A percentile compares a stretch with the other conserved stretches of the same genome.
Conservation (phyloP, 139 green algal species). For the Chlorella sp. region DNA sequence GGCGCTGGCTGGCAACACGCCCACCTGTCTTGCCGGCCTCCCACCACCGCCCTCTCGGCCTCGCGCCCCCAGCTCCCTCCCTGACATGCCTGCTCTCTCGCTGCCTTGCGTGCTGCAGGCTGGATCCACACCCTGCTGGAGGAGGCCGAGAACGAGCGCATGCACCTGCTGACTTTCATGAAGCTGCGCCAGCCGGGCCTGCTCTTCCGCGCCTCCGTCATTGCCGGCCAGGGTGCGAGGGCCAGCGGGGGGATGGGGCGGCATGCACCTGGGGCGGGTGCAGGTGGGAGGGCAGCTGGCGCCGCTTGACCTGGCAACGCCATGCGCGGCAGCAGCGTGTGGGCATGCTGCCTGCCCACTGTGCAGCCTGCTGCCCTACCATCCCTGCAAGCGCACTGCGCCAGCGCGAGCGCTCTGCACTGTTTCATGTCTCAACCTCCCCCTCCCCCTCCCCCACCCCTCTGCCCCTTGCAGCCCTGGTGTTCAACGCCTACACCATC, state of each 20-base stretch:
- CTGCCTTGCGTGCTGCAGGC: constrained; percentile 1
- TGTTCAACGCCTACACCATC: constrained; percentile 91
- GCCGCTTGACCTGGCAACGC: not conserved
- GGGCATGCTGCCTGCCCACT: not conserved
- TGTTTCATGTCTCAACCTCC: not conserved
- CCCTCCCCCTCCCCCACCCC: not conserved
- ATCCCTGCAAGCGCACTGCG: too few relatives aligned
- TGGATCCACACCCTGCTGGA: constrained; percentile 97
- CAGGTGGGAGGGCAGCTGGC: not conserved
- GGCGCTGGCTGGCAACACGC: not conserved
- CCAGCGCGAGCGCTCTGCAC: too few relatives aligned
- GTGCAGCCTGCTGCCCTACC: not conserved
- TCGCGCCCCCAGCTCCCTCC: not conserved
- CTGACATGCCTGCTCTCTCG: not conserved
- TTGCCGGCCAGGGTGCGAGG: constrained; percentile 66
- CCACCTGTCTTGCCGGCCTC: not conserved
- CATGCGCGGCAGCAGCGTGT: not conserved
- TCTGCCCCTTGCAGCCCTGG: constrained; percentile 69
- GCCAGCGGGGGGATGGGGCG: too few relatives aligned
- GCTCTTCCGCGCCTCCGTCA: constrained; percentile 83
- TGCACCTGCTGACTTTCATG: constrained; percentile 97
- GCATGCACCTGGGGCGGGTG: too few relatives aligned
- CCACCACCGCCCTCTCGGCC: not conserved
- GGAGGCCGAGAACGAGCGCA: constrained; percentile 75
- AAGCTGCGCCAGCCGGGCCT: constrained; percentile 77